These are phyloP conservation scores for Aureobasidium pullulans DNA, from an alignment of 2,329 filamentous ascomycete genomes.

Conservation along the genomic window DNA sequence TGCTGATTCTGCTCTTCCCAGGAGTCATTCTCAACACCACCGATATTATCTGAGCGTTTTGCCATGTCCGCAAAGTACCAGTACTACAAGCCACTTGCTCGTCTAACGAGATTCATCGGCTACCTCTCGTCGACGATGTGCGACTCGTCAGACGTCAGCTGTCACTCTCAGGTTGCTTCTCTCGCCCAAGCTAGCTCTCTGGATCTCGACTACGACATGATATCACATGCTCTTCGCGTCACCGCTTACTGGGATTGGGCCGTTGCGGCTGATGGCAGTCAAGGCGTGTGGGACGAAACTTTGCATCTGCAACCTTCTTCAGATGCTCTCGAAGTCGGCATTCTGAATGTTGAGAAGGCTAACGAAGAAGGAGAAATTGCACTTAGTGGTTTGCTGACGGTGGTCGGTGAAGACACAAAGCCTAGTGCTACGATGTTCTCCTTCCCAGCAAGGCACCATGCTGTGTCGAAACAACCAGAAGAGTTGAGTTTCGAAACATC, in stretches of 20 bases:
- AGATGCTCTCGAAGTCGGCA: constrained; percentile 69
- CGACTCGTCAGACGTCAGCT: constrained; percentile 28
- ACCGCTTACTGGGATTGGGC: constrained; percentile 53
- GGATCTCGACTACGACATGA: constrained; percentile 70
- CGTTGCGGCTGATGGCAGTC: constrained; percentile 22
- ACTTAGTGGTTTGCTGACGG: constrained; percentile 68
- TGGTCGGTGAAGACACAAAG: constrained; percentile 66
- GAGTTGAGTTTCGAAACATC: constrained; percentile 45
- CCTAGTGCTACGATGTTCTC: constrained; percentile 72
- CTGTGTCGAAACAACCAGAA: constrained; percentile 35
- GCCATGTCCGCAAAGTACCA: constrained; percentile 58
- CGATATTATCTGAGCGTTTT: constrained; percentile 51
- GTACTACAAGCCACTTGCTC: constrained; percentile 60
- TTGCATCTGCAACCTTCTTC: constrained; percentile 16
- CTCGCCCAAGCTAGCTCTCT: constrained; percentile 54
- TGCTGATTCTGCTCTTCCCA: not conserved
- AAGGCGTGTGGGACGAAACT: constrained; percentile 40
- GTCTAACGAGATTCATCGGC: not conserved
- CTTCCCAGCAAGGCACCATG: constrained; percentile 72
- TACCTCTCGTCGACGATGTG: constrained; percentile 4
- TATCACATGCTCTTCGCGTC: constrained; percentile 57
- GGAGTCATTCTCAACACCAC: constrained; percentile 32
- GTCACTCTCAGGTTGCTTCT: constrained; percentile 41
- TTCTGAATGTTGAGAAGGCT: constrained; percentile 60
- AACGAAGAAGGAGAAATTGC: constrained; percentile 66